Conservation (phyloP, 2,329 filamentous ascomycete species). For the Scytalidium lignicola region DNA sequence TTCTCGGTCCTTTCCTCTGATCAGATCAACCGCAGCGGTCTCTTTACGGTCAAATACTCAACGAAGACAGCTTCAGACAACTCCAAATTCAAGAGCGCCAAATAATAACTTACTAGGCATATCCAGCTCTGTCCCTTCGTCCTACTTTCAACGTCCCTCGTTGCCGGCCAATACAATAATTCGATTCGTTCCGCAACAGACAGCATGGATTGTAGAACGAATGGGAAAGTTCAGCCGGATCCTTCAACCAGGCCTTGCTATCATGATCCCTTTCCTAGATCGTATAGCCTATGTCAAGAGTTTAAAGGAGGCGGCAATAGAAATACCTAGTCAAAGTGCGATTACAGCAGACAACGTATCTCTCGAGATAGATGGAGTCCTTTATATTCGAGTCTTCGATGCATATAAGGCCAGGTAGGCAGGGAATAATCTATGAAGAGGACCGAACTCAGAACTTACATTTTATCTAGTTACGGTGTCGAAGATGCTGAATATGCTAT, state of each 20-base stretch:
- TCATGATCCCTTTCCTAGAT: conserved; percentile 86
- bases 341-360: conserved; percentile 99
- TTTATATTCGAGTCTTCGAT: conserved; percentile 95
- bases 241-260: conserved; percentile 82
- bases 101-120: conserved; percentile 25
- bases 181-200: conserved; percentile 98
- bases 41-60: conserved; percentile 9
- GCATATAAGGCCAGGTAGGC: conserved; percentile 91
- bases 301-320: conserved; percentile 90
- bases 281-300: conserved; percentile 97
- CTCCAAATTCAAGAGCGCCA: conserved; percentile 16
- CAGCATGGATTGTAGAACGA: conserved; percentile 98
- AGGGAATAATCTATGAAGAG: neutral
- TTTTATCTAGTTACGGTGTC: conserved; percentile 72
- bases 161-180: conserved; percentile 92
- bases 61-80: conserved; percentile 22
- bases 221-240: conserved; percentile 98
- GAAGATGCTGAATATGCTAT: conserved; percentile 99
- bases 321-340: conserved; percentile 95
- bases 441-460: conserved; percentile 1
- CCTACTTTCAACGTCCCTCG: conserved; percentile 72
- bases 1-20: conserved; percentile 11
- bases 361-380: conserved; percentile 87
- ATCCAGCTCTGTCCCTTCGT: conserved; percentile 46
- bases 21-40: conserved; percentile 12